Base-by-base conservation (phyloP, 176 grass and related monocot genomes). In the Lolium multiflorum region DNA sequence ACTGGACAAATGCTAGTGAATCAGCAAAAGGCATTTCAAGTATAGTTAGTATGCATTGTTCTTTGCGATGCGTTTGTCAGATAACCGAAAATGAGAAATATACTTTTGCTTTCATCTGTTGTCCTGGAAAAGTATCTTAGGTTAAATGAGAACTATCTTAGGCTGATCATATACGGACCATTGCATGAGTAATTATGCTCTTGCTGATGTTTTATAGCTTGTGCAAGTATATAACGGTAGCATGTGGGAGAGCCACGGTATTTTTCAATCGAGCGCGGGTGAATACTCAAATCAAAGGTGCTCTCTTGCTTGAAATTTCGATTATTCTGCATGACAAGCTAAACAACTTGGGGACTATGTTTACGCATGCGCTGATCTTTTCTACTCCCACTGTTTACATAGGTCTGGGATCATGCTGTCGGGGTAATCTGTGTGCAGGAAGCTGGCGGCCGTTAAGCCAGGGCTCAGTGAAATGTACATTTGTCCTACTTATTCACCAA, bases 361-460 rank as follows among this genome's bases (percentile, higher is more conserved):
- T 58, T 70, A 11, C 11, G 48, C 4, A 18, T 78, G 26, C 13
- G 63, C 82, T 86, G 20, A 70, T 81, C 77, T 35, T 86, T 52
- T 77, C 47, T 59, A 79, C 41, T 67, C 57, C 28, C 52, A 39
- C 75, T 81, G 37, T 83, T 12, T 78, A 56, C 52, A 31, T 75
- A 96, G 94, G 91, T 85, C 24, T 96, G 97, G 94, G 97, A 94
- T 94, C 97, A 98, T 78, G 91, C 88, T 86, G 94, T 94, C 80
- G 97, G 97, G 68, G 77, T 92, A 56, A 88, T 98, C 72, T 98
- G 94, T 81, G 92, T 96, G 67, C 84, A 92, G 49, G 97, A 98
- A 94, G 90, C 97, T 54, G 94, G 94, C 3, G 97, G 97, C 13
- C 79, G 18, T 47, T 66, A 51, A 65, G 15, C 69, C 31, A 8